These are phyloP conservation scores for Saitozyma sp. DNA, from an alignment of 768 basidiomycete genomes.

Conservation along the genomic window DNA sequence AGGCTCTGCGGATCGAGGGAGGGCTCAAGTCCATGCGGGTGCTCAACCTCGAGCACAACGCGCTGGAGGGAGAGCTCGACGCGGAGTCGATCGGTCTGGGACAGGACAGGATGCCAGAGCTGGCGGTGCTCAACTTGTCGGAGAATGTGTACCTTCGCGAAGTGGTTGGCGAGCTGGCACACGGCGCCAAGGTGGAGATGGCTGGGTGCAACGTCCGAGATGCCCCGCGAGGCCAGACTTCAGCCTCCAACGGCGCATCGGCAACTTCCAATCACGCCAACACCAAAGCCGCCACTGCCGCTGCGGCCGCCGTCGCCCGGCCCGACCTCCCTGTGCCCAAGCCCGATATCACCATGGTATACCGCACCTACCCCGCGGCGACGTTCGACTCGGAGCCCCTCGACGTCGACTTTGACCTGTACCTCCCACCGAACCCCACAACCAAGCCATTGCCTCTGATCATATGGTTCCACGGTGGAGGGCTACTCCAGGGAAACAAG, in stretches of 20 bases:
- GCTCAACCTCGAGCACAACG: slow-evolving; percentile 35
- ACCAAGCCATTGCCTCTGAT: slow-evolving; percentile 28
- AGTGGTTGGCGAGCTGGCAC: slow-evolving; percentile 16
- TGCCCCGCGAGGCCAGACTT: neutral
- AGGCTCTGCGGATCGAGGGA: slow-evolving; percentile 3
- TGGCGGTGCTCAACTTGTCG: slow-evolving; percentile 25
- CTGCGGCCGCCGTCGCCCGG: neutral
- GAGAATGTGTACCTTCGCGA: slow-evolving; percentile 25
- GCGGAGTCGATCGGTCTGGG: slow-evolving; percentile 19
- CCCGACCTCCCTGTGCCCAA: slow-evolving; percentile 11
- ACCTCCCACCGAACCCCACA: slow-evolving; percentile 28
- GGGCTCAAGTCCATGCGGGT: slow-evolving; percentile 19
- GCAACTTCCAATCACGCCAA: neutral
- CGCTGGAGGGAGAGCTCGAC: slow-evolving; percentile 29
- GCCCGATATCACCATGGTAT: slow-evolving; percentile 30
- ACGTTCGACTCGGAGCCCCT: slow-evolving; percentile 45
- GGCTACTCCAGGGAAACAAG: slow-evolving; percentile 48
- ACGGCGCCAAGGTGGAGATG: slow-evolving; percentile 25
- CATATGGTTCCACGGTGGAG: slow-evolving; percentile 51
- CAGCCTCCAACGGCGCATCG: no score
- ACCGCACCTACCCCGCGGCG: slow-evolving; percentile 36
- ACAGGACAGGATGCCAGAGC: slow-evolving; percentile 18
- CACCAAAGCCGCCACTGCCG: neutral
- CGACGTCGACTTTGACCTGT: slow-evolving; percentile 43
- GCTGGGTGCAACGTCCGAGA: slow-evolving; percentile 20